These are phyloP conservation scores for Camptophora hylomeconis DNA, from an alignment of 2,329 filamentous ascomycete genomes.

Conservation along the genomic window DNA sequence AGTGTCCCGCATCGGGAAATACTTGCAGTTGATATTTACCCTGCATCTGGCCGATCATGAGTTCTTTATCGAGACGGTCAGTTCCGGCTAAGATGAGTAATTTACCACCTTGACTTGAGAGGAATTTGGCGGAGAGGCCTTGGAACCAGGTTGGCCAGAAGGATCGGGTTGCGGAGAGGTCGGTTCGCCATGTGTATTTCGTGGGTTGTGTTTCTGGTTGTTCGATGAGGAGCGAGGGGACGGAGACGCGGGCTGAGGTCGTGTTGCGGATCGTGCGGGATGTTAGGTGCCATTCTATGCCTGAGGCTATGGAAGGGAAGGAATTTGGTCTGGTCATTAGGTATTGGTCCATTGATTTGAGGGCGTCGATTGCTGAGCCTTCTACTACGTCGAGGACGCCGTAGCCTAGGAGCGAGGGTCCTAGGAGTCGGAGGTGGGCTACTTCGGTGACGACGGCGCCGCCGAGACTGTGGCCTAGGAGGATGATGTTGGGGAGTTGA, in stretches of 20 bases:
- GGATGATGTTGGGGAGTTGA: constrained; percentile 57
- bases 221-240: constrained; percentile 58
- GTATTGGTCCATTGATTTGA: constrained; percentile 89
- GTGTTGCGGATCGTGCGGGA: constrained; percentile 76
- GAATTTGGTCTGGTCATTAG: constrained; percentile 65
- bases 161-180: constrained; percentile 67
- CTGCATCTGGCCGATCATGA: constrained; percentile 97
- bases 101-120: constrained; percentile 59
- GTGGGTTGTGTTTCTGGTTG: constrained; percentile 19
- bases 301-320: constrained; percentile 65
- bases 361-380: constrained; percentile 84
- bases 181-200: constrained; percentile 71
- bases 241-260: constrained; percentile 72
- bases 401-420: constrained; percentile 62
- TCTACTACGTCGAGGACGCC: constrained; percentile 92
- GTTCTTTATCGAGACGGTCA: constrained; percentile 75
- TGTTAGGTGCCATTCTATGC: constrained; percentile 87
- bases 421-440: constrained; percentile 54
- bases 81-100: constrained; percentile 75
- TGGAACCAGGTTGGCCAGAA: constrained; percentile 95
- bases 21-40: constrained; percentile 97
- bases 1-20: constrained; percentile 88
- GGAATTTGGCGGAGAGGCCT: constrained; percentile 77
- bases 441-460: constrained; percentile 82
- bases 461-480: constrained; percentile 86